phyloP scores from a whole-genome alignment of 306 rosid genomes.

The Biancaea sappan region DNA sequence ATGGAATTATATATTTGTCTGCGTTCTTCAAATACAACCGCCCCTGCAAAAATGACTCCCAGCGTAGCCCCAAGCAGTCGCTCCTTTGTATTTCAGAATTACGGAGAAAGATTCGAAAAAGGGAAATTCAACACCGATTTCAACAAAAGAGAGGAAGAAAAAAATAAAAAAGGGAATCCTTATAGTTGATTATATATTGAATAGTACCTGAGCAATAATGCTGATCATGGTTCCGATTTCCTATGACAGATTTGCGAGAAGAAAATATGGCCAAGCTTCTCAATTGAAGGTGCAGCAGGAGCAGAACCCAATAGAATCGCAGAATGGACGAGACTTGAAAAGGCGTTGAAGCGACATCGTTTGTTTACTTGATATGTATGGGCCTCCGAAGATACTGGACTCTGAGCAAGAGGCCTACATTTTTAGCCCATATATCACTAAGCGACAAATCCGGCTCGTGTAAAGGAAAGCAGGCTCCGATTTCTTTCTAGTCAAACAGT shows the following conservation, averaged over 20 bases:
- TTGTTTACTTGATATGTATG: background rate
- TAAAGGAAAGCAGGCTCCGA: background rate
- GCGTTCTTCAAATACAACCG: constrained; percentile 61
- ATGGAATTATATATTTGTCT: constrained; percentile 64
- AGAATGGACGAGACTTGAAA: no score
- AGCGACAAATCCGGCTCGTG: background rate
- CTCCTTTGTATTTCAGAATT: constrained; percentile 46
- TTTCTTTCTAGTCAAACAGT: background rate
- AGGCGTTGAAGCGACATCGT: background rate
- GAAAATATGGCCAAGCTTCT: background rate
- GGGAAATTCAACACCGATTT: background rate
- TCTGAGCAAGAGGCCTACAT: background rate
- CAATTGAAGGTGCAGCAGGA: background rate
- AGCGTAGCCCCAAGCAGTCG: constrained; percentile 67
- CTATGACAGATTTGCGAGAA: constrained; percentile 4
- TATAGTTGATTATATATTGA: background rate
- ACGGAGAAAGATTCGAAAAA: background rate
- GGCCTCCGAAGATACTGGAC: background rate
- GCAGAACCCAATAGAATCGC: background rate
- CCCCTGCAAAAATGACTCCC: constrained; percentile 67
- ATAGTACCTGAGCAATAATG: constrained; percentile 72
- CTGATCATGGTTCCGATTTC: constrained; percentile 60
- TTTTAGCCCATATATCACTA: no score
- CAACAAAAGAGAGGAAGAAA: background rate
- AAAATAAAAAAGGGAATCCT: background rate